phyloP scores from a whole-genome alignment of 2,329 filamentous ascomycete genomes.

The Cordyceps fumosorosea region DNA sequence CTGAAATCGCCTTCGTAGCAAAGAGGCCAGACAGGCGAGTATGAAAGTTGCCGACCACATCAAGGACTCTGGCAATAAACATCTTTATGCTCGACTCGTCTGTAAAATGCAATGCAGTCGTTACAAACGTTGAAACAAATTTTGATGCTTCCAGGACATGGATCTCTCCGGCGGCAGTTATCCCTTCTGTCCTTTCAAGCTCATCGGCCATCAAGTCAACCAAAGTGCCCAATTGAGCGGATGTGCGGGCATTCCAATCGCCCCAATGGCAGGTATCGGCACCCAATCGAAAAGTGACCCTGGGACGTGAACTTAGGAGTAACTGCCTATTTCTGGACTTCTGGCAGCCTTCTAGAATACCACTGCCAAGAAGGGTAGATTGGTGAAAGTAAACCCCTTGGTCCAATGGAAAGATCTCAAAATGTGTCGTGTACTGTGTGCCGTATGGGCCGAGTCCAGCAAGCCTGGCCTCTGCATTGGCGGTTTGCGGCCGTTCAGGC shows the following conservation, averaged over 20 bases:
- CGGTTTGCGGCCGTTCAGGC: conserved; percentile 13
- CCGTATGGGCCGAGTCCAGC: conserved; percentile 53
- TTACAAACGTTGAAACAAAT: conserved; percentile 44
- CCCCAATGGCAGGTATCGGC: conserved; percentile 47
- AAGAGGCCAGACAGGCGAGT: conserved; percentile 21
- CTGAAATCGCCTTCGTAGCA: conserved; percentile 4
- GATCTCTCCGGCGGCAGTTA: conserved; percentile 13
- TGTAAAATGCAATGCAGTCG: conserved; percentile 34
- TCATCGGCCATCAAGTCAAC: conserved; percentile 52
- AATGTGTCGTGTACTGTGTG: conserved; percentile 54
- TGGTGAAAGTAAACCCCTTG: conserved; percentile 52
- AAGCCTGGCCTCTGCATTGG: conserved; percentile 28
- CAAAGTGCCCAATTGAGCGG: conserved; percentile 56
- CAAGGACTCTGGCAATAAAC: conserved; percentile 38
- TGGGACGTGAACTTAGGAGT: conserved; percentile 25
- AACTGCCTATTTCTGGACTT: conserved; percentile 24
- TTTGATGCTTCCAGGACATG: conserved; percentile 28
- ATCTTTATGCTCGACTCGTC: conserved; percentile 28
- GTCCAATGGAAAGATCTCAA: conserved; percentile 54
- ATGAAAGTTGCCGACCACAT: conserved; percentile 37
- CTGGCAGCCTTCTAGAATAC: conserved; percentile 37
- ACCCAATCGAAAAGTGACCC: conserved; percentile 39
- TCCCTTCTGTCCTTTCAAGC: conserved; percentile 18
- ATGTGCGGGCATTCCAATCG: conserved; percentile 49
- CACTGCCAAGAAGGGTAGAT: conserved; percentile 51